These are phyloP conservation scores for Fusarium nanum DNA, from an alignment of 2,329 filamentous ascomycete species.

Conservation along the genomic window DNA sequence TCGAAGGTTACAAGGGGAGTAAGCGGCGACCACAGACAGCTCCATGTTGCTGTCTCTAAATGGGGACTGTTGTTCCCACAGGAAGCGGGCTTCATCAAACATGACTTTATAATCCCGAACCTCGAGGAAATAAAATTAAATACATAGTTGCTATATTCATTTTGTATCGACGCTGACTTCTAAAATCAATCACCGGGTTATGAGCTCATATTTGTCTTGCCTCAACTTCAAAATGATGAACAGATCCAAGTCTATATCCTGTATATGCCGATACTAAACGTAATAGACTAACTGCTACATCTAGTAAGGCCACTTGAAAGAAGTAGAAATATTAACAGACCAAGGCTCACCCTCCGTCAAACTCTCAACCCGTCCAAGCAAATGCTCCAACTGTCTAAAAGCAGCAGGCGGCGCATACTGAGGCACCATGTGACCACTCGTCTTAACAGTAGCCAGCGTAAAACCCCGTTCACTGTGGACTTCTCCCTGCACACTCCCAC, in stretches of 20 bases:
- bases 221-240: too few species aligned
- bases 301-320: conserved; percentile 24
- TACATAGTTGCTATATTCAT: too few species aligned
- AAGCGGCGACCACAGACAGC: background rate
- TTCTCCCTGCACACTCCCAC: conserved; percentile 12
- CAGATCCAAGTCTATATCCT: too few species aligned
- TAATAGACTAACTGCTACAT: too few species aligned
- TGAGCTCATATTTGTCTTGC: too few species aligned
- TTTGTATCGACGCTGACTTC: too few species aligned
- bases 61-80: background rate
- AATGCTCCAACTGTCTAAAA: conserved; percentile 15
- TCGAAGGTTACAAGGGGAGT: background rate
- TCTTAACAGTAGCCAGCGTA: conserved; percentile 15
- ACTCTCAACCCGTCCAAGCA: conserved; percentile 22
- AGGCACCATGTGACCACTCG: conserved; percentile 23
- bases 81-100: background rate
- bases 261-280: too few species aligned
- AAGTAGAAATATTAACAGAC: conserved; percentile 18
- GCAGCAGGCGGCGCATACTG: conserved; percentile 26
- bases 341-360: conserved; percentile 5
- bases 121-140: too few species aligned
- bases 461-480: conserved; percentile 14
- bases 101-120: too few species aligned
- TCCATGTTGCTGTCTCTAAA: background rate
- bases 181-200: too few species aligned